Evolutionary conservation across 345 rosid genomes (phyloP), one percentile per base, ranked within the genome.

Genomic region (Aurinia saxatilis): DNA sequence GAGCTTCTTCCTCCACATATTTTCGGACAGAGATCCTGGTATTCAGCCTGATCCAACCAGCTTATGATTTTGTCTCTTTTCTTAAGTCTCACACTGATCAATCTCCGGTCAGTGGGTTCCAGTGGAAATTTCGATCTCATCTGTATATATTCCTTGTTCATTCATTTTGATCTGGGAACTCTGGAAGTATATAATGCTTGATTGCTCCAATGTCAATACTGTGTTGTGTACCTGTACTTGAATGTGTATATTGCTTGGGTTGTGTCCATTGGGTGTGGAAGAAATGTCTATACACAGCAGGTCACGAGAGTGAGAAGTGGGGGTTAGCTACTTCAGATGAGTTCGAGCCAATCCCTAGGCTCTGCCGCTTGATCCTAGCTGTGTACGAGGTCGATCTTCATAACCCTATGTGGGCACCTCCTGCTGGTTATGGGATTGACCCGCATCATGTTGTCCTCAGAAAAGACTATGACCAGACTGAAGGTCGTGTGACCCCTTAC

Each of bases 301-400:
- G 98, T 60, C 84, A 82, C 40, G 98, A 92, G 60, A 87, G 97
- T 34, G 82, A 85, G 75, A 80, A 85, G 29, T 89, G 97, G 98
- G 91, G 95, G 19, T 73, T 82, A 41, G 93, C 98, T 60, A 75
- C 88, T 0, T 73, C 77, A 0, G 82, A 85, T 52, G 98, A 89
- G 57, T 92, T 89, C 31, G 84, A 80, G 67, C 88, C 93, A 0
- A 78, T 87, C 52, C 96, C 98, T 8, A 89, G 81, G 25, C 77
- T 82, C 11, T 92, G 97, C 65, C 87, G 93, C 46, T 50, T 85
- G 50, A 73, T 89, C 70, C 74, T 92, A 31, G 70, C 98, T 13
- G 79, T 71, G 17, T 92, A 89, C 14, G 95, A 89, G 73, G 91
- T 82, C 4, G 88, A 92, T 81, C 86, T 92, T 31, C 79, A 73